phyloP scores from a whole-genome alignment of 208 protist species.

The Leishmania turanica region DNA sequence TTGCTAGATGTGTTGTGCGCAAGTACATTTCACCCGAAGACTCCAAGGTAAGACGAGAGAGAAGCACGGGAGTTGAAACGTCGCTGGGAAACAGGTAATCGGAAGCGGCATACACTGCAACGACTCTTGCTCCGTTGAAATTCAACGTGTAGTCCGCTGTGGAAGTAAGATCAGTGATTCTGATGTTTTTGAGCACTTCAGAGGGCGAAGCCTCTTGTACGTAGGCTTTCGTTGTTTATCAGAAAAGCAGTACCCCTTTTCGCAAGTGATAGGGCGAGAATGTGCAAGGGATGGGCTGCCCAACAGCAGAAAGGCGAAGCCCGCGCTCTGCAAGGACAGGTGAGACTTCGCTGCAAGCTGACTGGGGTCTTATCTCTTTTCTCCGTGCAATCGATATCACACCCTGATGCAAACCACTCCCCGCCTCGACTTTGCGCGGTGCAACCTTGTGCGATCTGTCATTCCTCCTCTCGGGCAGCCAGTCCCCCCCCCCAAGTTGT shows the following conservation, averaged over 20 bases:
- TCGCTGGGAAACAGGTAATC: not conserved
- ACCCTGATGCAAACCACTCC: too few relatives aligned
- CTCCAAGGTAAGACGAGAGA: not conserved
- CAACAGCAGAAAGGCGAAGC: not conserved
- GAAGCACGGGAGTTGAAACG: not conserved
- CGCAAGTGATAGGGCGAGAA: not conserved
- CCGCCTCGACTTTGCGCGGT: not conserved
- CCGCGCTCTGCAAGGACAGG: not conserved
- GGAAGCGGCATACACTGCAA: not conserved
- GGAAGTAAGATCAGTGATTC: not conserved
- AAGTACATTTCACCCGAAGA: not conserved
- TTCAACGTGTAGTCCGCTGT: not conserved
- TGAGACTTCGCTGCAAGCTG: not conserved
- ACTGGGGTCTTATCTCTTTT: not conserved
- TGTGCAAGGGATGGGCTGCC: not conserved
- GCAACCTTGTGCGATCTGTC: not conserved
- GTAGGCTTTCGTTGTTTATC: not conserved
- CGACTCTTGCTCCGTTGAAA: too few relatives aligned
- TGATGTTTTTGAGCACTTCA: not conserved
- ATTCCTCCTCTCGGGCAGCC: not conserved
- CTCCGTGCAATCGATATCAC: not conserved
- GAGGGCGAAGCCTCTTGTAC: not conserved
- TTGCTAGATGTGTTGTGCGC: not conserved
- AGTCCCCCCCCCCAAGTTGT: not conserved
- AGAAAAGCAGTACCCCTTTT: not conserved